These are phyloP conservation scores for Ilex asprella DNA, from an alignment of 257 asterid genomes.

Conservation along the genomic window DNA sequence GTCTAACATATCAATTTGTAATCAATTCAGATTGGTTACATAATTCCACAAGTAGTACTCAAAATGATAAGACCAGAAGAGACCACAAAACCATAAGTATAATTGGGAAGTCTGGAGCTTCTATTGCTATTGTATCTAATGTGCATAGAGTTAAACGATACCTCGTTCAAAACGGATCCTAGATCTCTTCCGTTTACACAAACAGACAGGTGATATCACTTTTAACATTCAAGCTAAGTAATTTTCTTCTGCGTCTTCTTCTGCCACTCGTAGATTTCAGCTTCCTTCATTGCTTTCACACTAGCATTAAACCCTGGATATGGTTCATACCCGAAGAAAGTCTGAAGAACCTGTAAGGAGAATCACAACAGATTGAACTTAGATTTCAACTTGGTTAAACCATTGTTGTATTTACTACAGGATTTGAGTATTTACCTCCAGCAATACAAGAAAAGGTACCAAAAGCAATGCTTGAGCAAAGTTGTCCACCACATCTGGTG, in stretches of 20 bases:
- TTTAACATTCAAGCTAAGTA: constrained; percentile 18
- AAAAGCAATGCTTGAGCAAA: constrained; percentile 87
- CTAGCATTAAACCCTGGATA: constrained; percentile 71
- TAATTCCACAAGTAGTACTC: too few relatives aligned
- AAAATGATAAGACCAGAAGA: too few relatives aligned
- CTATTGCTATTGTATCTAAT: too few relatives aligned
- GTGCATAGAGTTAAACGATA: too few relatives aligned
- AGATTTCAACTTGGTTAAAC: not conserved
- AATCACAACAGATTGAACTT: not conserved
- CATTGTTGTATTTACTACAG: not conserved
- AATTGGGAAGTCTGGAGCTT: too few relatives aligned
- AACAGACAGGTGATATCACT: too few relatives aligned
- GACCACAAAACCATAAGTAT: too few relatives aligned
- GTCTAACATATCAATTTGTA: too few relatives aligned
- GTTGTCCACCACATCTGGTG: constrained; percentile 95
- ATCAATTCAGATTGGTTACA: too few relatives aligned
- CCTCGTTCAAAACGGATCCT: too few relatives aligned
- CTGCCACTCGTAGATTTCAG: constrained; percentile 67
- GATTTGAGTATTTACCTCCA: constrained; percentile 51
- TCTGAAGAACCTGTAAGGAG: constrained; percentile 51
- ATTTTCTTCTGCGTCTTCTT: constrained; percentile 56
- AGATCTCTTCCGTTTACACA: too few relatives aligned
- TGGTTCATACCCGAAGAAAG: constrained; percentile 72
- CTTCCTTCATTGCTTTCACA: constrained; percentile 54
- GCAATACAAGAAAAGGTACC: constrained; percentile 90